A percentile compares a stretch with the other conserved stretches of the same genome.
Evolutionary conservation across 805 yeast genomes (phyloP).

Genomic region (Vanderwaltozyma verrucispora): DNA sequence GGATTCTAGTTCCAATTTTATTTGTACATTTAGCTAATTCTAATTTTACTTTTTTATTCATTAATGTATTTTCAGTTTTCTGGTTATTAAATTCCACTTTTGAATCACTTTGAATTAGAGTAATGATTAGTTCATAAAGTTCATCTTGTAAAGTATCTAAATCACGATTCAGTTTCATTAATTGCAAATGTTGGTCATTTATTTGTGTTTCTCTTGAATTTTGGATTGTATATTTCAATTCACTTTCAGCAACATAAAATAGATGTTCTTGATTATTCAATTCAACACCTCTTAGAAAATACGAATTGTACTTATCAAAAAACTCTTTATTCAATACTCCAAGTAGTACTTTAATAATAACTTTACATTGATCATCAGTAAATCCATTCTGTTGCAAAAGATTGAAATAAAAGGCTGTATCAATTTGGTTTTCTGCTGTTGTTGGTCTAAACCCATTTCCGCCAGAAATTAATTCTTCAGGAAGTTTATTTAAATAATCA

Average conservation of each 20-base stretch:
- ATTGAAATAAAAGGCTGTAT: slow-evolving; percentile 17
- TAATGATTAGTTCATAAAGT: slow-evolving; percentile 48
- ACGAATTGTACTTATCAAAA: slow-evolving; percentile 32
- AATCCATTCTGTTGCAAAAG: slow-evolving; percentile 14
- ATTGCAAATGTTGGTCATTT: slow-evolving; percentile 53
- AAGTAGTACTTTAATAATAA: slow-evolving; percentile 27
- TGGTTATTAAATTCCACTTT: slow-evolving; percentile 81
- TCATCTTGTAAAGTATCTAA: slow-evolving; percentile 69
- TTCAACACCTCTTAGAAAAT: slow-evolving; percentile 39
- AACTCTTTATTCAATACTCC: slow-evolving; percentile 31
- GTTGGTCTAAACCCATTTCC: slow-evolving; percentile 24
- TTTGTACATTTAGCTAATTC: slow-evolving; percentile 75
- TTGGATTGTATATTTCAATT: slow-evolving; percentile 67
- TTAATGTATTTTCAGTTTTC: slow-evolving; percentile 70
- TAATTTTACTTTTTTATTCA: slow-evolving; percentile 56
- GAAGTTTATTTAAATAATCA: slow-evolving; percentile 19
- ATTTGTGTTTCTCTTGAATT: slow-evolving; percentile 61
- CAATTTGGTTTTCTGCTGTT: slow-evolving; percentile 23
- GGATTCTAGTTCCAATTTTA: slow-evolving; percentile 71
- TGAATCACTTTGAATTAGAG: slow-evolving; percentile 59
- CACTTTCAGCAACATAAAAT: slow-evolving; percentile 88
- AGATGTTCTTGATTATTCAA: slow-evolving; percentile 80
- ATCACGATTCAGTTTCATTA: slow-evolving; percentile 61
- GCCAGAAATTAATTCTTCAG: slow-evolving; percentile 22
- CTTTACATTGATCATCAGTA: slow-evolving; percentile 15